Base-by-base conservation (phyloP, 768 basidiomycete genomes). In the Lentinula raphanica region DNA sequence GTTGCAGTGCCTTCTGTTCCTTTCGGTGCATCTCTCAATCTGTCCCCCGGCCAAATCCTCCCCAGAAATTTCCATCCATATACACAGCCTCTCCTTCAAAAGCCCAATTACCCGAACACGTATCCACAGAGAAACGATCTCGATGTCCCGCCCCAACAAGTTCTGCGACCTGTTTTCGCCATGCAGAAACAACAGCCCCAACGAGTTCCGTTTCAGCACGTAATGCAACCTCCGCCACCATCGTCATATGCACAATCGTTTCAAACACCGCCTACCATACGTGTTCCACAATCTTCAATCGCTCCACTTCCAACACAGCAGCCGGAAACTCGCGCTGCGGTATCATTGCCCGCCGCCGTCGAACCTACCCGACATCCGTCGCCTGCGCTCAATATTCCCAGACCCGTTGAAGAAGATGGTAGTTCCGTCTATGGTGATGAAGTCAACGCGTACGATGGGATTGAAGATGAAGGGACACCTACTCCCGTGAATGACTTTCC, bases 41-140 rank as follows among this genome's bases (percentile, higher is more conserved):
- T 85, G 21, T 69, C 72, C 5, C 84, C 83, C 13, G 84, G 84
- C 12, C 81, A 85, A 68, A 71, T 85, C 36, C 72, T 83, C 28
- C 82, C 77, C n/a, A 74, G 70, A 36, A 72, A 72, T 49, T 67
- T 64, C 55, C 62, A 62, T 17, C 62, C 62, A 21, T 60, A 62
- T 29, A 29, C 36, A 1, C 58, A 56, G 6, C 58, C 58, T 31
- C 32, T 35, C 9, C 39, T 23, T 11, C 59, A n/a, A 31, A 19
- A 13, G 4, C 38, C 15, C 15, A 54, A 51, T 59, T 35, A 36
- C n/a, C 2, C 17, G 25, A 32, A 38, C 23, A 0, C 50, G 9
- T 19, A 40, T 38, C 2, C 23, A 17, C 56, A 50, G 56, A 15
- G 36, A 49, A 21, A 27, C 56, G 28, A 29, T 21, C 8, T 7